Conservation (phyloP, 768 basidiomycete species). For the Lentinula boryana region DNA sequence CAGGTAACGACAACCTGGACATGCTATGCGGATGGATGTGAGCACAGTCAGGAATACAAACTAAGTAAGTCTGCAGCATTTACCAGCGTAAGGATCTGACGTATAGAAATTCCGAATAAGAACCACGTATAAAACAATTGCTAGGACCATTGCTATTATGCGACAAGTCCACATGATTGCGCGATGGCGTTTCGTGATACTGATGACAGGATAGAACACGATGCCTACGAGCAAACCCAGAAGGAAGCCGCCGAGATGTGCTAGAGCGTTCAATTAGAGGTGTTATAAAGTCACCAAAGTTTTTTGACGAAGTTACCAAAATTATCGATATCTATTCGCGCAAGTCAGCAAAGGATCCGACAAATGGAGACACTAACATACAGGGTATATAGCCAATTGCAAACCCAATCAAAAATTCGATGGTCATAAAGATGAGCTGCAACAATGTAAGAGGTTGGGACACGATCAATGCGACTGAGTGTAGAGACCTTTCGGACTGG, state of each 20-base stretch:
- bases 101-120: constrained; percentile 88
- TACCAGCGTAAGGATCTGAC: constrained; percentile 78
- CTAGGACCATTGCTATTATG: constrained; percentile 65
- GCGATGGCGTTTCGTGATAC: constrained; percentile 67
- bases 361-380: constrained; percentile 25
- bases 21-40: constrained; percentile 40
- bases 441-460: neutral
- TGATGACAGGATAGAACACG: constrained; percentile 87
- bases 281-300: neutral
- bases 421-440: constrained; percentile 76
- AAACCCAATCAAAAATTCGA: constrained; percentile 84
- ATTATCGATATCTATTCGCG: constrained; percentile 73
- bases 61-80: constrained; percentile 15
- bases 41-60: constrained; percentile 3
- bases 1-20: constrained; percentile 82
- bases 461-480: neutral
- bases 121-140: constrained; percentile 76
- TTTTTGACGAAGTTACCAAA: constrained; percentile 53
- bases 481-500: constrained; percentile 65
- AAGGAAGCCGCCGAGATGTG: constrained; percentile 80
- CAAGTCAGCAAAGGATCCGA: neutral
- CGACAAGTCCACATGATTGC: constrained; percentile 70
- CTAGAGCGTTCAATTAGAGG: neutral
- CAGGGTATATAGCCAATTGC: constrained; percentile 82
- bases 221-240: constrained; percentile 82